Conservation (phyloP, 2,329 filamentous ascomycete species). For the Saccharata proteae region DNA sequence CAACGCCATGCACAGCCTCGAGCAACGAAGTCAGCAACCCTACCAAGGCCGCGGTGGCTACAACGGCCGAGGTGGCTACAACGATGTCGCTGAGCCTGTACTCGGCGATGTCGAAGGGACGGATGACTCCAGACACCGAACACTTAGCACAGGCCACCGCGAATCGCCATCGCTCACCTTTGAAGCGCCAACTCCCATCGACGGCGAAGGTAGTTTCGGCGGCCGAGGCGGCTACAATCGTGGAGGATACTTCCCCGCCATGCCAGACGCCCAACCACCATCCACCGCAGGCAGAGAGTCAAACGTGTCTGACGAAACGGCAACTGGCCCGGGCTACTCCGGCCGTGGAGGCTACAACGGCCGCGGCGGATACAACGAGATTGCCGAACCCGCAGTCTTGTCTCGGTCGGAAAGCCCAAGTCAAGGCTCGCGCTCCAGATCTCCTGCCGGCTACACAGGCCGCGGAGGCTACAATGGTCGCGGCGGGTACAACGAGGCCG, state of each 20-base stretch:
- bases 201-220: slow-evolving; percentile 6
- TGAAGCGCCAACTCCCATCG: slow-evolving; percentile 6
- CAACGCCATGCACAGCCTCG: slow-evolving; percentile 15
- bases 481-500: slow-evolving; percentile 11
- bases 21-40: no score
- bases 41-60: slow-evolving; percentile 21
- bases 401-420: not conserved
- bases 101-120: slow-evolving; percentile 8
- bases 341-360: slow-evolving; percentile 12
- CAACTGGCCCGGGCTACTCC: slow-evolving; percentile 1
- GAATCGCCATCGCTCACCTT: slow-evolving; percentile 5
- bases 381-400: no score
- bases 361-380: slow-evolving; percentile 20
- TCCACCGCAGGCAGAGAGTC: no score
- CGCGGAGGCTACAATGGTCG: slow-evolving; percentile 20
- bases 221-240: slow-evolving; percentile 16
- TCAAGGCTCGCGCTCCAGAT: slow-evolving; percentile 1
- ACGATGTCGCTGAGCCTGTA: slow-evolving; percentile 14
- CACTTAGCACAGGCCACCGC: not conserved
- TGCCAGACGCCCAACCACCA: no score
- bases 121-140: no score
- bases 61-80: slow-evolving; percentile 20
- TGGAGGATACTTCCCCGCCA: slow-evolving; percentile 7
- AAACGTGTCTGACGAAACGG: no score
- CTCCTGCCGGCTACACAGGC: slow-evolving; percentile 15